Evolutionary conservation across 768 basidiomycete species (phyloP).

Genomic region (Pisolithus tinctorius): DNA sequence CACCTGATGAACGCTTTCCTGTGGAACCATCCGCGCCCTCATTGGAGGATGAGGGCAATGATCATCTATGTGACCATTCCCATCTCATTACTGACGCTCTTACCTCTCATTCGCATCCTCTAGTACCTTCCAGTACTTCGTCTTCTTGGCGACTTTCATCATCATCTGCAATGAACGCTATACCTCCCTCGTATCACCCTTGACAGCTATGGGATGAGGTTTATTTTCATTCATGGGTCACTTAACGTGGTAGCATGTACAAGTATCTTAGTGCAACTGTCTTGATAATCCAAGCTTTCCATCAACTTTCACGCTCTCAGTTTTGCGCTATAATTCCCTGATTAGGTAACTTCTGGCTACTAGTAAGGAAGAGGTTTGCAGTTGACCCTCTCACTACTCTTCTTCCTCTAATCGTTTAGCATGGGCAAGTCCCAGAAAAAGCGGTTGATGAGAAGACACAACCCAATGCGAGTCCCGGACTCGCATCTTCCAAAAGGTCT

Average conservation of each 20-base stretch:
- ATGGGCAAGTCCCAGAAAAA: conserved; percentile 98
- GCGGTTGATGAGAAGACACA: conserved; percentile 76
- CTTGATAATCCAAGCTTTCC: background rate
- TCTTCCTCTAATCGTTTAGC: background rate
- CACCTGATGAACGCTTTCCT: conserved; percentile 21
- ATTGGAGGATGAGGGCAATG: conserved; percentile 12
- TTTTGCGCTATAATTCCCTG: no score
- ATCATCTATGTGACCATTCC: background rate
- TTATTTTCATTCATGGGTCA: background rate
- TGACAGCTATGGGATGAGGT: conserved; percentile 7
- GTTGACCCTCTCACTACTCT: no score
- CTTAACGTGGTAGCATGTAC: conserved; percentile 9
- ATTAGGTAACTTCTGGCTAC: no score
- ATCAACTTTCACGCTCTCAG: background rate
- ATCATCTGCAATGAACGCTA: conserved; percentile 8
- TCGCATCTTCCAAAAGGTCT: conserved; percentile 84
- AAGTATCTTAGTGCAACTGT: conserved; percentile 17
- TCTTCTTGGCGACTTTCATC: background rate
- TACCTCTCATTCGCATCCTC: background rate
- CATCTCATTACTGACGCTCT: background rate
- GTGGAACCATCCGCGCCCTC: conserved; percentile 45
- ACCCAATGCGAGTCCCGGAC: conserved; percentile 91
- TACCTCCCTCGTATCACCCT: conserved; percentile 24
- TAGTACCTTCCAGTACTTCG: background rate
- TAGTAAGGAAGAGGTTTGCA: no score